Evolutionary conservation across 2,329 filamentous ascomycete species (phyloP).

Genomic region (Amphichorda felina): DNA sequence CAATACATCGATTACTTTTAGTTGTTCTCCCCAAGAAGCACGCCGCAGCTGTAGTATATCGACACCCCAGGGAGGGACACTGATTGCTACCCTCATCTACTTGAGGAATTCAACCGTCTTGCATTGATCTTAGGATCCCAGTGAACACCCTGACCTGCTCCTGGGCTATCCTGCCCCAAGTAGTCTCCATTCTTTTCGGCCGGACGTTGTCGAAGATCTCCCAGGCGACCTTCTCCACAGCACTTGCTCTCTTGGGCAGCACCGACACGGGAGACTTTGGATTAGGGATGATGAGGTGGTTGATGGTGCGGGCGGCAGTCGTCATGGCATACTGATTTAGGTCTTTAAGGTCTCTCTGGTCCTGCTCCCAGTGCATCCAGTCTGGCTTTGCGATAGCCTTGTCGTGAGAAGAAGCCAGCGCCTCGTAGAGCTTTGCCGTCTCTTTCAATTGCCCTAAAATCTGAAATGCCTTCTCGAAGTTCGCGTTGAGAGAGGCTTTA

Average conservation of each 20-base stretch:
- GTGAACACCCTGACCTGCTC: conserved; percentile 13
- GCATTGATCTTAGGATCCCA: neutral
- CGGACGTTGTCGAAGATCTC: conserved; percentile 16
- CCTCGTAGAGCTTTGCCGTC: neutral
- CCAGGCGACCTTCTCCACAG: conserved; percentile 19
- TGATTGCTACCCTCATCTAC: no score
- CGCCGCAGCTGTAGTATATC: no score
- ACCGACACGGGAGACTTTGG: conserved; percentile 2
- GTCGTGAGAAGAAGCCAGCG: conserved; percentile 5
- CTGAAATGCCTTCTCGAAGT: neutral
- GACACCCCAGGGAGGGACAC: no score
- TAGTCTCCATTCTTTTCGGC: conserved; percentile 10
- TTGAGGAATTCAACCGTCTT: neutral
- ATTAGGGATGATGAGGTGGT: conserved; percentile 14
- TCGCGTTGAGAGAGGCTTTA: neutral
- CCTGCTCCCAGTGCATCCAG: conserved; percentile 19
- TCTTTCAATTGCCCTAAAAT: neutral
- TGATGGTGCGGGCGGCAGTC: conserved; percentile 12
- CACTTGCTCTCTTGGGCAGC: conserved; percentile 8
- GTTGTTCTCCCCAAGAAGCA: no score
- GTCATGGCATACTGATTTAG: conserved; percentile 13
- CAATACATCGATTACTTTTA: no score
- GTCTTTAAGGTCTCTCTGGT: conserved; percentile 14
- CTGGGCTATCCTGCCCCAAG: conserved; percentile 19
- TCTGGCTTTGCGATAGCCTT: conserved; percentile 11